Conservation (phyloP, 257 asterid genomes). For the Plantago ovata region DNA sequence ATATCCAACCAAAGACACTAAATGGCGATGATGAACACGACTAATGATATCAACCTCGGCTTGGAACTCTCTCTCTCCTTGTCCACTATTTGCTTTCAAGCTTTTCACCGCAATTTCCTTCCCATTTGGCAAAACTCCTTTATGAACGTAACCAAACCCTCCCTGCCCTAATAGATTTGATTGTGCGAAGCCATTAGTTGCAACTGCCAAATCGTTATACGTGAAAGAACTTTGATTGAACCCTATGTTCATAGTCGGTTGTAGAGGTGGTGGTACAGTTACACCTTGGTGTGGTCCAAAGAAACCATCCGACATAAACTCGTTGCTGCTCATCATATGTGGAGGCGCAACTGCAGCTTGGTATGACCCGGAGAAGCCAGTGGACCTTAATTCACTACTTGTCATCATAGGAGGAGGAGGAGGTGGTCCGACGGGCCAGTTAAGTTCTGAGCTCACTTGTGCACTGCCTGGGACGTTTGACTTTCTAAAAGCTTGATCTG, state of each 20-base stretch:
- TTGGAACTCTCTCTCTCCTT: conserved; percentile 65
- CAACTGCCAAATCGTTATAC: conserved; percentile 46
- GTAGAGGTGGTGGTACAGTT: conserved; percentile 40
- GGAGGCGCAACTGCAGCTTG: conserved; percentile 26
- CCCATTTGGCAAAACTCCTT: conserved; percentile 61
- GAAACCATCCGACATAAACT: conserved; percentile 50
- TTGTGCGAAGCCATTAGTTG: conserved; percentile 44
- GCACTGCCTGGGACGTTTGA: conserved; percentile 41
- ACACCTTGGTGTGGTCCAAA: conserved; percentile 43
- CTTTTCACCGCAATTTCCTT: conserved; percentile 54
- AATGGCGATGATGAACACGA: conserved; percentile 63
- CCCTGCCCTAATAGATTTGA: conserved; percentile 59
- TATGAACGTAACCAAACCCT: conserved; percentile 69
- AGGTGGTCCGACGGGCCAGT: conserved; percentile 66
- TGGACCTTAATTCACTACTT: conserved; percentile 36
- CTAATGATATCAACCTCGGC: conserved; percentile 65
- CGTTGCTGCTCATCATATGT: conserved; percentile 42
- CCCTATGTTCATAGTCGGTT: conserved; percentile 29
- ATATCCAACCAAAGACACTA: conserved; percentile 61
- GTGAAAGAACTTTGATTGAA: conserved; percentile 50
- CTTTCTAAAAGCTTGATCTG: conserved; percentile 34
- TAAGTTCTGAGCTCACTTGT: conserved; percentile 56
- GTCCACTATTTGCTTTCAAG: conserved; percentile 53
- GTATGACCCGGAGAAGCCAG: conserved; percentile 33
- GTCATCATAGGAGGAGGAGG: conserved; percentile 69